A percentile compares a stretch with the other conserved stretches of the same genome.
Conservation (phyloP, 768 basidiomycete genomes). For the Hysterangium stoloniferum region DNA sequence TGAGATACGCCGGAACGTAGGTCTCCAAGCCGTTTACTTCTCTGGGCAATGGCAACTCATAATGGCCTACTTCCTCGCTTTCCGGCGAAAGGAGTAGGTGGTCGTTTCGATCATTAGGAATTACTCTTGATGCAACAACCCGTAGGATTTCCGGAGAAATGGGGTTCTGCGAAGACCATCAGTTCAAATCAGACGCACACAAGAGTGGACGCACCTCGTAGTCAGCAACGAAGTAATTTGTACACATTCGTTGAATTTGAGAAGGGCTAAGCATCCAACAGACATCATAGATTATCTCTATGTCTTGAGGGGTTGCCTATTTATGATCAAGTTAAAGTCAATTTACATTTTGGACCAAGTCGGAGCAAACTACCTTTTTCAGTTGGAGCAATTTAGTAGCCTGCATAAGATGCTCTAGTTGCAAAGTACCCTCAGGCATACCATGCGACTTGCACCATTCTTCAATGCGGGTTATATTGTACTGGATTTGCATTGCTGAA, state of each 20-base stretch:
- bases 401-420: slow-evolving; percentile 98
- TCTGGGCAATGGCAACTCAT: slow-evolving; percentile 87
- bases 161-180: slow-evolving; percentile 54
- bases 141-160: slow-evolving; percentile 96
- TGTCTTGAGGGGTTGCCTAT: slow-evolving; percentile 87
- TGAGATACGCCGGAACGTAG: slow-evolving; percentile 88
- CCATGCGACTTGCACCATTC: slow-evolving; percentile 99
- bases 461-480: slow-evolving; percentile 95
- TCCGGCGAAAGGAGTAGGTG: slow-evolving; percentile 94
- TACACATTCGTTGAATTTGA: slow-evolving; percentile 99
- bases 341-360: not conserved
- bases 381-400: slow-evolving; percentile 96
- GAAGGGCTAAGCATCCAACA: slow-evolving; percentile 99
- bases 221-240: slow-evolving; percentile 97
- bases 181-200: not conserved
- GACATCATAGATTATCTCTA: slow-evolving; percentile 98
- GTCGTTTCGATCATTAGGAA: slow-evolving; percentile 94
- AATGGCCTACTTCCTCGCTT: slow-evolving; percentile 94
- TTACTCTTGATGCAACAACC: slow-evolving; percentile 92
- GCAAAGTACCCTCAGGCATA: slow-evolving; percentile 97
- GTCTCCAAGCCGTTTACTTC: slow-evolving; percentile 96
- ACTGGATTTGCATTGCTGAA: slow-evolving; percentile 99
- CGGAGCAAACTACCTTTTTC: slow-evolving; percentile 63
- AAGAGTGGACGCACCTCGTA: slow-evolving; percentile 67
- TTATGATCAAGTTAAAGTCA: slow-evolving; percentile 1